phyloP scores from a whole-genome alignment of 352 stramenopile genomes.

The Globisporangium sylvaticum region DNA sequence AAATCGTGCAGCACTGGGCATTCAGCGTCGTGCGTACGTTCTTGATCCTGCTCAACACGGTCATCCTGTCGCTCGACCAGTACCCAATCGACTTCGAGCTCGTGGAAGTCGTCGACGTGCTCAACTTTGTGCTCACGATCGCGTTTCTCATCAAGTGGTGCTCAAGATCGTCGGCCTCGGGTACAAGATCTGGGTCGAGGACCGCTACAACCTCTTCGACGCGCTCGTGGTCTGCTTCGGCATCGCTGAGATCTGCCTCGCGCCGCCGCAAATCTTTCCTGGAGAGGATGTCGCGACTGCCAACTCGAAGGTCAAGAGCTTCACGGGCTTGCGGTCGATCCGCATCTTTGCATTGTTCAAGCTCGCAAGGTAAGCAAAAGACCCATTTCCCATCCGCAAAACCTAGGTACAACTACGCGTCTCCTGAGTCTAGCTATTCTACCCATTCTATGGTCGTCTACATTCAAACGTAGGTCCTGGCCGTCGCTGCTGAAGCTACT shows the following conservation, averaged over 20 bases:
- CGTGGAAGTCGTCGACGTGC: slow-evolving; percentile 37
- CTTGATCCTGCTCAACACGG: slow-evolving; percentile 79
- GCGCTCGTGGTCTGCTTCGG: slow-evolving; percentile 44
- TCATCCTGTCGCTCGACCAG: slow-evolving; percentile 81
- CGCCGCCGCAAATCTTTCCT: slow-evolving; percentile 31
- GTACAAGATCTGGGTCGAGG: slow-evolving; percentile 33
- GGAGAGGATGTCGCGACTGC: neutral
- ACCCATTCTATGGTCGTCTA: neutral
- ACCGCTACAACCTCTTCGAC: slow-evolving; percentile 84
- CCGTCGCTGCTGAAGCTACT: slow-evolving; percentile 88
- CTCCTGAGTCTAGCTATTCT: neutral
- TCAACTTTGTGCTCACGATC: slow-evolving; percentile 56
- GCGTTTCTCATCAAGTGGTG: slow-evolving; percentile 46
- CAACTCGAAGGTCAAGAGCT: slow-evolving; percentile 24
- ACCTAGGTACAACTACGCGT: no score
- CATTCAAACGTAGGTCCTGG: slow-evolving; percentile 47
- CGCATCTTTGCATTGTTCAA: slow-evolving; percentile 89
- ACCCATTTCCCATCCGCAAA: no score
- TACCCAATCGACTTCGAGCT: slow-evolving; percentile 49
- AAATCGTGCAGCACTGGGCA: slow-evolving; percentile 38
- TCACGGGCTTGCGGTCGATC: slow-evolving; percentile 79
- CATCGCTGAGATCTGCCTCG: slow-evolving; percentile 34
- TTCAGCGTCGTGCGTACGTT: slow-evolving; percentile 50
- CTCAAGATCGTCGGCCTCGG: slow-evolving; percentile 79
- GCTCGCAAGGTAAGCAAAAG: slow-evolving; percentile 50